A percentile compares a stretch with the other conserved stretches of the same genome.
These are phyloP conservation scores for Fusarium sp. DNA, from an alignment of 2,329 filamentous ascomycete species.

Conservation along the genomic window DNA sequence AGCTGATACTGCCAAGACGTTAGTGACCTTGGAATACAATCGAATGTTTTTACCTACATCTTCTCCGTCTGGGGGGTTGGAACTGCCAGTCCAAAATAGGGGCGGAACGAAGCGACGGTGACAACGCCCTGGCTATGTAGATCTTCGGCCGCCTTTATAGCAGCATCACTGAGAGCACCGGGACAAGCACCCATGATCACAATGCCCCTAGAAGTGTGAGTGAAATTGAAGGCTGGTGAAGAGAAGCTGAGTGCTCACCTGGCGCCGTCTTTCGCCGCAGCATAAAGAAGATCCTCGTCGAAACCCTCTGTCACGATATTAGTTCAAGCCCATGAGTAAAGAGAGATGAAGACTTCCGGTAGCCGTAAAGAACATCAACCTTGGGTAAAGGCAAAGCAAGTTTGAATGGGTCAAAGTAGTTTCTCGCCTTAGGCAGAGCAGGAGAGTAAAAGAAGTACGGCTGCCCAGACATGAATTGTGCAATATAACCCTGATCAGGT, in stretches of 20 bases:
- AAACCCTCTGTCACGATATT: background rate
- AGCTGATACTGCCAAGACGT: constrained; percentile 36
- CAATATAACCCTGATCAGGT: constrained; percentile 57
- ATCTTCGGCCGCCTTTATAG: constrained; percentile 41
- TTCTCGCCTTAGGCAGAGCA: constrained; percentile 54
- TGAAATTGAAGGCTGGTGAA: constrained; percentile 40
- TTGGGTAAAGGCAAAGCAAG: constrained; percentile 19
- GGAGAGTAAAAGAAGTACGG: constrained; percentile 65
- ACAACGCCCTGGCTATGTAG: constrained; percentile 46
- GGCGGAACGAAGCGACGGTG: constrained; percentile 45
- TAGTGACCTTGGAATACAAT: background rate
- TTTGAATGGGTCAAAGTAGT: constrained; percentile 50
- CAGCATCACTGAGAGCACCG: constrained; percentile 43
- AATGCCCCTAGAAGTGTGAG: constrained; percentile 39
- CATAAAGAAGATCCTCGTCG: background rate
- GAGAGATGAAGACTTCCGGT: background rate
- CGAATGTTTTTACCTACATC: background rate
- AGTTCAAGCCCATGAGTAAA: background rate
- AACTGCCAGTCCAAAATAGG: constrained; percentile 10
- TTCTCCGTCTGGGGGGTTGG: background rate
- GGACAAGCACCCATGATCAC: constrained; percentile 50
- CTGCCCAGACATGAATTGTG: constrained; percentile 58
- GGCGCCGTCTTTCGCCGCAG: background rate
- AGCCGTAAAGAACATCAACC: background rate
- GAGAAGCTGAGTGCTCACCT: background rate